phyloP scores from a whole-genome alignment of 768 basidiomycete genomes.

The Inosperma sp. region DNA sequence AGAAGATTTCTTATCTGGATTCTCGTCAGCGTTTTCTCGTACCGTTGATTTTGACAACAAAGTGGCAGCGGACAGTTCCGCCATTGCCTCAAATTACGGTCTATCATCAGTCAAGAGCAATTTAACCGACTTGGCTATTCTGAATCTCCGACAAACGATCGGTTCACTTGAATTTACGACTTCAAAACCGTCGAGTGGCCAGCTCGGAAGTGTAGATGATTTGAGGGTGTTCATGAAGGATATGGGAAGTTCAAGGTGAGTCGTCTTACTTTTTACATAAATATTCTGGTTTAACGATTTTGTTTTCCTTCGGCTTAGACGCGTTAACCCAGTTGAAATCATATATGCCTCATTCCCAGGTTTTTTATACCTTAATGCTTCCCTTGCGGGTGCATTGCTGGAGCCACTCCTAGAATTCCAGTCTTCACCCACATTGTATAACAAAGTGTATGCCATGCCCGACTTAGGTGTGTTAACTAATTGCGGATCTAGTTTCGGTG shows the following conservation, averaged over 20 bases:
- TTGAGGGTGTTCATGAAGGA: slow-evolving; percentile 46
- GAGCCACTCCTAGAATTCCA: slow-evolving; percentile 44
- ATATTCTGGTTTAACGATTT: not conserved
- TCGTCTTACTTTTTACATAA: slow-evolving; percentile 8
- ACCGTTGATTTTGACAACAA: slow-evolving; percentile 38
- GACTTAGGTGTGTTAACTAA: slow-evolving; percentile 30
- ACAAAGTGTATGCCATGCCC: slow-evolving; percentile 18
- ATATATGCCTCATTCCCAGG: slow-evolving; percentile 42
- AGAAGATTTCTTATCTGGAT: slow-evolving; percentile 36
- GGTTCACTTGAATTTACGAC: slow-evolving; percentile 45
- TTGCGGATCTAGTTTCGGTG: too few species aligned
- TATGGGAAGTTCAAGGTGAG: slow-evolving; percentile 37
- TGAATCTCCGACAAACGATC: slow-evolving; percentile 42
- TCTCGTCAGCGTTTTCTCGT: slow-evolving; percentile 29
- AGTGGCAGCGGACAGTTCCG: slow-evolving; percentile 31
- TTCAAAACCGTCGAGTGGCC: slow-evolving; percentile 26
- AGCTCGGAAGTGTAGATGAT: slow-evolving; percentile 31
- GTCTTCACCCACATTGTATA: slow-evolving; percentile 14
- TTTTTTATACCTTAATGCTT: slow-evolving; percentile 41
- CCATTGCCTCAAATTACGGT: not conserved
- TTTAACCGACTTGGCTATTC: slow-evolving; percentile 39
- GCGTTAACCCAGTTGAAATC: slow-evolving; percentile 27
- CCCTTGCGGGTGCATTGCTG: slow-evolving; percentile 39
- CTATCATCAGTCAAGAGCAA: slow-evolving; percentile 8
- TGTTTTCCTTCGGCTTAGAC: not conserved